A percentile compares a stretch with the other conserved stretches of the same genome.
These are phyloP conservation scores for Penicillium sp. DNA, from an alignment of 2,329 filamentous ascomycete species.

Conservation along the genomic window DNA sequence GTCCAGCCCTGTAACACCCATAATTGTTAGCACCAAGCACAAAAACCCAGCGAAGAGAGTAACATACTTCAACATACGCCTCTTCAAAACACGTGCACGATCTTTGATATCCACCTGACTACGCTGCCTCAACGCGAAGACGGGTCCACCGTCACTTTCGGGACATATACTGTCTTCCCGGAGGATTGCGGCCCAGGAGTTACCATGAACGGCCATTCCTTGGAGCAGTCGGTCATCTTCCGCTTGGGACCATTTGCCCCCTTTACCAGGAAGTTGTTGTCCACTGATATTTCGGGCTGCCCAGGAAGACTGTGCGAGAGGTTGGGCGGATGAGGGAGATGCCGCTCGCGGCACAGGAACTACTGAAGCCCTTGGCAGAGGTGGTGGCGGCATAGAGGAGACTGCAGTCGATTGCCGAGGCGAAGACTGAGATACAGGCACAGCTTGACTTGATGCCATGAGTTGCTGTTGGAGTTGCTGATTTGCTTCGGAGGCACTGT, in stretches of 20 bases:
- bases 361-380: neutral
- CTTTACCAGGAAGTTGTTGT: neutral
- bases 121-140: constrained; percentile 24
- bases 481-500: constrained; percentile 9
- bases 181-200: constrained; percentile 50
- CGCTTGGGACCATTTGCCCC: constrained; percentile 35
- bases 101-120: constrained; percentile 57
- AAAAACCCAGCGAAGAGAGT: neutral
- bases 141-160: constrained; percentile 26
- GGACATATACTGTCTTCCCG: constrained; percentile 32
- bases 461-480: constrained; percentile 9
- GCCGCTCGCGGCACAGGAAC: neutral
- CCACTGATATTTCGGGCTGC: neutral
- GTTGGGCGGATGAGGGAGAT: neutral
- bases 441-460: neutral
- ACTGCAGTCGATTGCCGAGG: neutral
- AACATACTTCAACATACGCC: constrained; percentile 32
- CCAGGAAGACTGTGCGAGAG: neutral
- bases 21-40: neutral
- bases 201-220: constrained; percentile 50
- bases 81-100: constrained; percentile 56
- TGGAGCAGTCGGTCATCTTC: constrained; percentile 49
- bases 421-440: neutral
- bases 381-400: neutral
- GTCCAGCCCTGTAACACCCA: neutral